Evolutionary conservation across 345 rosid species (phyloP).

Genomic region (Conringia planisiliqua): DNA sequence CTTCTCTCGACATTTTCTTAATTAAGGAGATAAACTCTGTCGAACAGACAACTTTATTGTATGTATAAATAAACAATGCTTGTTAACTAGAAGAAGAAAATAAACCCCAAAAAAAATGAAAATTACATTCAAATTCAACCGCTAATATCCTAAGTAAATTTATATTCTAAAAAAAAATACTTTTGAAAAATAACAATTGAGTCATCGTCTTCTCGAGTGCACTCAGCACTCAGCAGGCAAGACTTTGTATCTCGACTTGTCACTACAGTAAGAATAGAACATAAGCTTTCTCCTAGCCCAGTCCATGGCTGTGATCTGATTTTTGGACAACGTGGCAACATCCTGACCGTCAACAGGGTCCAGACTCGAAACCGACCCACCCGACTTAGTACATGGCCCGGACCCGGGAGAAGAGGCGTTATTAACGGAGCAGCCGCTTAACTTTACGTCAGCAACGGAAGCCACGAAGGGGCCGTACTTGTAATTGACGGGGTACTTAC

Average conservation of each 20-base stretch:
- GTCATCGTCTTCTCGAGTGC: background rate
- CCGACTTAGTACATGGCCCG: slow-evolving; percentile 46
- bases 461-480: slow-evolving; percentile 70
- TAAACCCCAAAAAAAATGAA: background rate
- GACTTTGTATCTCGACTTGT: slow-evolving; percentile 58
- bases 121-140: background rate
- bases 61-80: background rate
- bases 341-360: slow-evolving; percentile 78
- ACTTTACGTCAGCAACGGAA: slow-evolving; percentile 52
- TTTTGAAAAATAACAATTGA: background rate
- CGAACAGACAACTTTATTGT: background rate
- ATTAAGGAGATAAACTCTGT: background rate
- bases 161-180: background rate
- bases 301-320: slow-evolving; percentile 65
- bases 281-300: slow-evolving; percentile 91
- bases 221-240: slow-evolving; percentile 67
- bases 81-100: background rate
- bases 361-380: slow-evolving; percentile 41
- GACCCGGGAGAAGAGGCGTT: slow-evolving; percentile 15
- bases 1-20: no score
- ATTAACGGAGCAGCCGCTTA: slow-evolving; percentile 53
- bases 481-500: slow-evolving; percentile 87
- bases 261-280: slow-evolving; percentile 86
- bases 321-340: slow-evolving; percentile 53
- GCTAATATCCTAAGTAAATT: background rate